A percentile compares a stretch with the other conserved stretches of the same genome.
Evolutionary conservation across 1,284 basidiomycete genomes (phyloP).

Genomic region (Marasmius sp.): DNA sequence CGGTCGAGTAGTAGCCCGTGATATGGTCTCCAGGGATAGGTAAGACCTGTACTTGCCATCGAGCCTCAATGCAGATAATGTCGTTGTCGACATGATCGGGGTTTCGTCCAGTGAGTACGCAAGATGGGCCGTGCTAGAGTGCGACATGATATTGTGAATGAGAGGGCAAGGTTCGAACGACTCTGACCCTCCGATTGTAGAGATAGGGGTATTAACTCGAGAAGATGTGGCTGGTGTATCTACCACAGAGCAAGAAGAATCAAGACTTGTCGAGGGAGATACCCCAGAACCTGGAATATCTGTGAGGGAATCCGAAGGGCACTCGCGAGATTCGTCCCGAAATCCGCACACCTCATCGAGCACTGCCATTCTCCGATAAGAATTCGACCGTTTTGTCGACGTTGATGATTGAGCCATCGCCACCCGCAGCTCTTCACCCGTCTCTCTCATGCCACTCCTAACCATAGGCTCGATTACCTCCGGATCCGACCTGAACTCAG

Average conservation of each 20-base stretch:
- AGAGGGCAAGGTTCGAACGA: background rate
- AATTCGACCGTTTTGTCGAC: conserved; percentile 7
- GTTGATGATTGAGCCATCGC: conserved; percentile 2
- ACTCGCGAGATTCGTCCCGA: background rate
- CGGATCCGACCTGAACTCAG: background rate
- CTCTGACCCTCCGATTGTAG: background rate
- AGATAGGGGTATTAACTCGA: background rate
- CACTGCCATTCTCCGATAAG: conserved; percentile 10
- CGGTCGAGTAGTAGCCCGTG: background rate
- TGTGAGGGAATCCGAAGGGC: no score
- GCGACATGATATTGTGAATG: background rate
- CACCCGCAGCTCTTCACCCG: conserved; percentile 2
- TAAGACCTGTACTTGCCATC: background rate
- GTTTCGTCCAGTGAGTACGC: background rate
- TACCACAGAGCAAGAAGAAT: background rate
- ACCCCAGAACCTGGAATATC: no score
- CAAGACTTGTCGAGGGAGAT: background rate
- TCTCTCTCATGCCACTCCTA: conserved; percentile 2
- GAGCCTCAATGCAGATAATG: background rate
- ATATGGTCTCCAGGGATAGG: background rate
- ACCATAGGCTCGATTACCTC: background rate
- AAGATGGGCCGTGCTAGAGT: background rate
- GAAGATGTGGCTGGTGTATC: background rate
- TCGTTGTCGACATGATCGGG: background rate
- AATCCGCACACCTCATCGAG: conserved; percentile 8